Conservation (phyloP, 768 basidiomycete species). For the Amanita fuliginea region DNA sequence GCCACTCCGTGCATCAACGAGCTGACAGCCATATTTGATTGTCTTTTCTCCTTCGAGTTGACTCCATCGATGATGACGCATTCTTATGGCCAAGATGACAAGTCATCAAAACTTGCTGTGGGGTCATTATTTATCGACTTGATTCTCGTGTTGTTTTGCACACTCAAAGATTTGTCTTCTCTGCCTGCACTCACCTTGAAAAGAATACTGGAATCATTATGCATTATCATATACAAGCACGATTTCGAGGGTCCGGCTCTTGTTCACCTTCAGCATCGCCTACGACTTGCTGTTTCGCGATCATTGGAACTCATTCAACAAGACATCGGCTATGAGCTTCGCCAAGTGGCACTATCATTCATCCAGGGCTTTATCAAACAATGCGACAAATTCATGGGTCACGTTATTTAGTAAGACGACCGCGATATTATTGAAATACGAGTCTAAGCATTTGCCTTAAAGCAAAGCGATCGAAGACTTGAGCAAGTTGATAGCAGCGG, state of each 20-base stretch:
- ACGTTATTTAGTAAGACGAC: slow-evolving; percentile 40
- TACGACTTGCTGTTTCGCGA: slow-evolving; percentile 42
- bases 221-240: slow-evolving; percentile 64
- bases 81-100: slow-evolving; percentile 32
- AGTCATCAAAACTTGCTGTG: slow-evolving; percentile 32
- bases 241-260: slow-evolving; percentile 50
- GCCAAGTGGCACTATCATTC: slow-evolving; percentile 52
- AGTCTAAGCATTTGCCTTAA: background rate
- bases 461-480: slow-evolving; percentile 14
- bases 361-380: slow-evolving; percentile 53
- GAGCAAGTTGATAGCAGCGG: slow-evolving; percentile 33
- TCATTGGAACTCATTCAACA: slow-evolving; percentile 38
- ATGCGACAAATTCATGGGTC: slow-evolving; percentile 42
- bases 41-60: slow-evolving; percentile 36
- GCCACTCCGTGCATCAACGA: slow-evolving; percentile 49
- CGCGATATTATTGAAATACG: background rate
- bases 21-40: slow-evolving; percentile 49
- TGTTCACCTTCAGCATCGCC: slow-evolving; percentile 37
- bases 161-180: slow-evolving; percentile 28
- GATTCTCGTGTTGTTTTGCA: slow-evolving; percentile 37
- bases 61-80: slow-evolving; percentile 30
- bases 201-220: slow-evolving; percentile 48
- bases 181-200: slow-evolving; percentile 51
- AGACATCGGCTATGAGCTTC: slow-evolving; percentile 55
- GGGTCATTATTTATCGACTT: slow-evolving; percentile 59